phyloP scores from a whole-genome alignment of 176 grass and related monocot genomes.

The Carex parvula region DNA sequence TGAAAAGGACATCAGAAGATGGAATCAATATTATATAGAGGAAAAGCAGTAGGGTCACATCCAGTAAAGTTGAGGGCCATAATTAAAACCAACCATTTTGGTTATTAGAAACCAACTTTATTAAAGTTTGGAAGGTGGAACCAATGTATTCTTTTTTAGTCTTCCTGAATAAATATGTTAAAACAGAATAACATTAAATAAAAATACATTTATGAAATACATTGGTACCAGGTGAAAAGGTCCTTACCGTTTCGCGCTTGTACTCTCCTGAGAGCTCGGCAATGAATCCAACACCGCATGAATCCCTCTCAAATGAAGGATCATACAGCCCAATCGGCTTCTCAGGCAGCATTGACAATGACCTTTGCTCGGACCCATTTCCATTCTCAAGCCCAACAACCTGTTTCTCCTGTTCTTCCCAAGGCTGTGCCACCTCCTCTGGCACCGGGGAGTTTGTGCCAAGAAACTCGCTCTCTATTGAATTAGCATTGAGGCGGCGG shows the following conservation, averaged over 20 bases:
- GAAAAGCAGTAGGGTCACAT: conserved; percentile 8
- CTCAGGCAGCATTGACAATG: conserved; percentile 69
- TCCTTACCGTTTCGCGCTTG: conserved; percentile 71
- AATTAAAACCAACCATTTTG: conserved; percentile 13
- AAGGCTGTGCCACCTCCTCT: conserved; percentile 52
- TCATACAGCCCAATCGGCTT: conserved; percentile 86
- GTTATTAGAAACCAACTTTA: conserved; percentile 20
- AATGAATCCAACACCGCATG: conserved; percentile 90
- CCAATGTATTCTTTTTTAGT: conserved; percentile 12
- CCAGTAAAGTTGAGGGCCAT: neutral
- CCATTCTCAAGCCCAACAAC: conserved; percentile 24
- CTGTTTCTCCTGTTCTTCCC: conserved; percentile 31
- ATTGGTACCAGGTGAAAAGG: neutral
- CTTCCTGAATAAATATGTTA: neutral
- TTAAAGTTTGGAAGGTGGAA: neutral
- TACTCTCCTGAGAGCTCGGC: conserved; percentile 78
- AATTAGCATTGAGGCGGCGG: conserved; percentile 39
- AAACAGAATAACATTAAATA: neutral
- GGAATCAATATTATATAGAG: neutral
- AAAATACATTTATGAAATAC: too few species aligned
- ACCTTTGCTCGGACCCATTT: conserved; percentile 17
- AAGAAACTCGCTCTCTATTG: conserved; percentile 51
- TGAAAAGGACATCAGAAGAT: neutral
- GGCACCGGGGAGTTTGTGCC: conserved; percentile 33
- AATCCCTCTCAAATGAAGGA: conserved; percentile 80